These are phyloP conservation scores for Alternaria arbusti DNA, from an alignment of 2,329 filamentous ascomycete genomes.

Conservation along the genomic window DNA sequence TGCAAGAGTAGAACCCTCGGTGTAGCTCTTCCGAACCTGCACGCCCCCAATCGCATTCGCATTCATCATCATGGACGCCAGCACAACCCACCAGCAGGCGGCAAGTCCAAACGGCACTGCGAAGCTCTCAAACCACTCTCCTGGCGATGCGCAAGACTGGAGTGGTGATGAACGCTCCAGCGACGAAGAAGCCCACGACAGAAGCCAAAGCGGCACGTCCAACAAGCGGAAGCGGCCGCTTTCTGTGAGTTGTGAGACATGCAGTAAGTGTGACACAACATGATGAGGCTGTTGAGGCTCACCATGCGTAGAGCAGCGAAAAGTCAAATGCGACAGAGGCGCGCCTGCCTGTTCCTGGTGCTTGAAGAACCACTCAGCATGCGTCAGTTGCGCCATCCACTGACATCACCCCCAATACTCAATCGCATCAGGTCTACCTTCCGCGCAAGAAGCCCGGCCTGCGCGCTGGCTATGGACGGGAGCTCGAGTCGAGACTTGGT, in stretches of 20 bases:
- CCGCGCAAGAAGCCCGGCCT: conserved; percentile 74
- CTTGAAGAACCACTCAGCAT: conserved; percentile 68
- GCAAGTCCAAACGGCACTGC: conserved; percentile 39
- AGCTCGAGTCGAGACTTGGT: conserved; percentile 66
- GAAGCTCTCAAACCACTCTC: conserved; percentile 45
- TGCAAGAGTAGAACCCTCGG: conserved; percentile 23
- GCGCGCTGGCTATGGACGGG: conserved; percentile 65
- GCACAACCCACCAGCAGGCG: conserved; percentile 32
- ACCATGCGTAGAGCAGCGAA: conserved; percentile 65
- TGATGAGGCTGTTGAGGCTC: background rate
- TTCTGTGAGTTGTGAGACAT: conserved; percentile 68
- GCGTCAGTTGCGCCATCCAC: conserved; percentile 47
- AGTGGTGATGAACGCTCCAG: conserved; percentile 49
- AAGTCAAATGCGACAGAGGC: conserved; percentile 73
- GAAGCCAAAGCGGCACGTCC: conserved; percentile 42
- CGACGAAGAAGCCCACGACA: conserved; percentile 47
- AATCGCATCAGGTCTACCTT: conserved; percentile 59
- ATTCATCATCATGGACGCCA: conserved; percentile 40
- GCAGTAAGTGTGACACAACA: conserved; percentile 3
- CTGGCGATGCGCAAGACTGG: conserved; percentile 44
- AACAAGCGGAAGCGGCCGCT: conserved; percentile 59
- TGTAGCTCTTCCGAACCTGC: conserved; percentile 27
- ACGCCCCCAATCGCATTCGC: conserved; percentile 30
- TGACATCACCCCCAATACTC: background rate
- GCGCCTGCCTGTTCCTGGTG: conserved; percentile 80